Base-by-base conservation (phyloP, 495 filamentous ascomycete genomes). In the Daldinia vernicosa region DNA sequence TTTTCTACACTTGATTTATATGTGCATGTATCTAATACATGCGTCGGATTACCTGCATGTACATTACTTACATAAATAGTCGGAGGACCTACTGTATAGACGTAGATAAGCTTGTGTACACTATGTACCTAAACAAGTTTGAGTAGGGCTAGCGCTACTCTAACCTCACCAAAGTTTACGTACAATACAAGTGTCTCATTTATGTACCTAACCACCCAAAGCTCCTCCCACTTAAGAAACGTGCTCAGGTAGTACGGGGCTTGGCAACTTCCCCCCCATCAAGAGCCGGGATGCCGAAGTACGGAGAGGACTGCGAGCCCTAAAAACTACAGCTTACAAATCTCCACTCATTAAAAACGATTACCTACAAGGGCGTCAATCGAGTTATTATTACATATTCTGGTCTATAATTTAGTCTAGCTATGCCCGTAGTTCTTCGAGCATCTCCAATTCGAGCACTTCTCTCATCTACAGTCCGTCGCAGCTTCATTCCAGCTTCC, bases 341-440 rank as follows among this genome's bases (percentile, higher is more conserved):
- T 62, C 63, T 60, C 63, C 59, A 63, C 63, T 54, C 50, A 30
- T 28, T 24, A 30, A 24, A 15, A 53, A 17, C 2, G 12, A 53
- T 17, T 27, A 53, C 50, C 9, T 27, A 53, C 50, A 30, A 30
- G 30, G 11, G 14, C 24, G 30, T 28, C 50, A 24, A 53, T 30
- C 50, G 14, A 26, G 50, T 28, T 30, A 53, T 28, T 59, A 33
- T 33, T 66, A 30, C 57, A 60, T 53, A 60, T 62, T 60, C 63
- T 37, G 24, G 14, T n/a, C 24, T 64, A 60, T 53, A 59, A 40
- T 61, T 52, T 37, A 30, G 14, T n/a, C 24, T 22, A 63, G 58
- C 70, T 26, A 73, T 73, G 70, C 52, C 70, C 57, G 57, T 63
- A 15, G 66, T 35, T 22, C 27, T 11, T 65, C 66, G 70, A 69